phyloP scores from a whole-genome alignment of 2,329 filamentous ascomycete species.

The Nothophaeocryptopus gaeumannii region DNA sequence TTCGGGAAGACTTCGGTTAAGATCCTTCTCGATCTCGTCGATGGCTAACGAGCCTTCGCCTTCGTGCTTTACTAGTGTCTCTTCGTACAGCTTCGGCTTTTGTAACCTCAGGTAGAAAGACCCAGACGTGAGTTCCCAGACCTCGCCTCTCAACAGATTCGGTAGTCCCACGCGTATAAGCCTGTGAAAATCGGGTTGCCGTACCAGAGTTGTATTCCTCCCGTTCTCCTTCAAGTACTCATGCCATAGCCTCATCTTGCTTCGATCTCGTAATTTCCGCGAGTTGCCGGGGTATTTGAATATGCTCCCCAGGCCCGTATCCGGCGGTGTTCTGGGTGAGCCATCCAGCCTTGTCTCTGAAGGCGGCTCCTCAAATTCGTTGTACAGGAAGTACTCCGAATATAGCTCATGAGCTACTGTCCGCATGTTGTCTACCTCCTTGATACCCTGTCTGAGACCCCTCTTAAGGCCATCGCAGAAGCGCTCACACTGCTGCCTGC shows the following conservation, averaged over 20 bases:
- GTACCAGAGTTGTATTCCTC: constrained; percentile 83
- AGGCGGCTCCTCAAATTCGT: constrained; percentile 38
- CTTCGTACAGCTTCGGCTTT: constrained; percentile 75
- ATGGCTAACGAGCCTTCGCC: constrained; percentile 91
- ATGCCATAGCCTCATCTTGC: constrained; percentile 96
- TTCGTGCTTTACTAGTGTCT: constrained; percentile 78
- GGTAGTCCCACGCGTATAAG: constrained; percentile 92
- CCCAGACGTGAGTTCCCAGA: constrained; percentile 93
- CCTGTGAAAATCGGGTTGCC: constrained; percentile 97
- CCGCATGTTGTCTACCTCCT: constrained; percentile 80
- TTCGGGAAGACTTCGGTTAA: constrained; percentile 93
- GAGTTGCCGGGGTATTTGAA: constrained; percentile 95
- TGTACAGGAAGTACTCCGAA: constrained; percentile 67
- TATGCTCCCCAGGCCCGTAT: constrained; percentile 86
- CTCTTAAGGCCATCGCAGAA: constrained; percentile 96
- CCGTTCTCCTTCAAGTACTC: constrained; percentile 93
- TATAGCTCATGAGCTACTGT: constrained; percentile 81
- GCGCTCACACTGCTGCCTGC: constrained; percentile 81
- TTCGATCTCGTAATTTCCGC: constrained; percentile 87
- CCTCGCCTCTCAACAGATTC: constrained; percentile 86
- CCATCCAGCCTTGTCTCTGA: constrained; percentile 49
- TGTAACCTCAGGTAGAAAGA: constrained; percentile 85
- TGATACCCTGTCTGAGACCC: constrained; percentile 80
- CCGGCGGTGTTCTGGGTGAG: constrained; percentile 57
- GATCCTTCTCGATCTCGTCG: constrained; percentile 97